A percentile compares a stretch with the other conserved stretches of the same genome.
Evolutionary conservation across 1,284 basidiomycete genomes (phyloP).

Genomic region (Apiotrichum akiyoshidainum): DNA sequence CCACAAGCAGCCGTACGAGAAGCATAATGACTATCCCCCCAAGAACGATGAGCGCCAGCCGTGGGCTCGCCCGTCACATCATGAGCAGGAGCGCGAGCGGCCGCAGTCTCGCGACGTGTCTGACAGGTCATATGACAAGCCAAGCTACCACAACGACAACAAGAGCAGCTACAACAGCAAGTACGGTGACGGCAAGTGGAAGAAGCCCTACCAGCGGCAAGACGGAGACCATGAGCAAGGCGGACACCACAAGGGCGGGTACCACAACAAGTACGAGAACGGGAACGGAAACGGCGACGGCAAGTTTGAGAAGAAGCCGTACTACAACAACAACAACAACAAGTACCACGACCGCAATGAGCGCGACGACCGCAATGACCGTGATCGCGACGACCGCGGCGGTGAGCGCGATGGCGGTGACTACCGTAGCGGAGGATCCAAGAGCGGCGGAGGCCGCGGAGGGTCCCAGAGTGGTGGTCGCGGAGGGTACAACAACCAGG

Average conservation of each 20-base stretch:
- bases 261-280: not conserved
- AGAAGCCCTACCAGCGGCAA: not conserved
- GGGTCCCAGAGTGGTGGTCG: not conserved
- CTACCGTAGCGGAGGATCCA: too few relatives aligned
- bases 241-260: slow-evolving; percentile 1
- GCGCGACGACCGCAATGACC: not conserved
- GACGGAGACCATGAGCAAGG: not conserved
- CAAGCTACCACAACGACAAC: too few relatives aligned
- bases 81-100: too few relatives aligned
- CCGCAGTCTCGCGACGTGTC: too few relatives aligned
- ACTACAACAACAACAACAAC: slow-evolving; percentile 3
- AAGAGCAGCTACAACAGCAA: not conserved
- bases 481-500: not conserved
- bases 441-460: not conserved
- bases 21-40: not conserved
- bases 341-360: slow-evolving; percentile 2
- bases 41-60: slow-evolving; percentile 2
- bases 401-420: too few relatives aligned
- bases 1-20: not conserved
- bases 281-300: too few relatives aligned
- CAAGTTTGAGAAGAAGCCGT: not conserved
- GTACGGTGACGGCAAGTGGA: not conserved
- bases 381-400: too few relatives aligned
- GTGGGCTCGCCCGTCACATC: too few relatives aligned
- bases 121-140: too few relatives aligned